Conservation (phyloP, 2,329 filamentous ascomycete species). For the Coleophoma eucalyptorum region DNA sequence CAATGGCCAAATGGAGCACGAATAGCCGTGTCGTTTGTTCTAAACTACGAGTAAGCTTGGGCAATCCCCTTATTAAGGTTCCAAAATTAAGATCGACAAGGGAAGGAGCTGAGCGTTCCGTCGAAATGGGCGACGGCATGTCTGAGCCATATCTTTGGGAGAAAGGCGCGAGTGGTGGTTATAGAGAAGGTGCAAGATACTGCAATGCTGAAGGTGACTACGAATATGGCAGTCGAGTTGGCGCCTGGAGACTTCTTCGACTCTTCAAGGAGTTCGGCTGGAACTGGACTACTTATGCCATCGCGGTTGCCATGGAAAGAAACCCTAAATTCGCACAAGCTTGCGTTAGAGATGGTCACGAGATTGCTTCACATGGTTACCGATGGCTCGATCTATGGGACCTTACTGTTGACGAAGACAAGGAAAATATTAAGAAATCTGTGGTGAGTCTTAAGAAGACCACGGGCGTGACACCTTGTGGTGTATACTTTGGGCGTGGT, state of each 20-base stretch:
- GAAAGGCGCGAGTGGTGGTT: conserved; percentile 20
- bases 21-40: conserved; percentile 22
- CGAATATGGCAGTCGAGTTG: conserved; percentile 30
- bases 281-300: conserved; percentile 35
- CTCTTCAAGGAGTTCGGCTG: conserved; percentile 35
- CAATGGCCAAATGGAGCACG: conserved; percentile 27
- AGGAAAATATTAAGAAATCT: conserved; percentile 30
- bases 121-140: conserved; percentile 15
- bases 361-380: conserved; percentile 36
- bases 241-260: conserved; percentile 33
- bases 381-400: conserved; percentile 37
- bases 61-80: not conserved
- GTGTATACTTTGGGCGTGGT: conserved; percentile 29
- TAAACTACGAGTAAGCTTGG: conserved; percentile 14
- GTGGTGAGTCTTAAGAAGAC: conserved; percentile 26
- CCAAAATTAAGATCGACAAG: not conserved
- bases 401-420: conserved; percentile 29
- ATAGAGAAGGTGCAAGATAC: conserved; percentile 13
- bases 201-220: conserved; percentile 24
- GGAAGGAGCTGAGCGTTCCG: conserved; percentile 17
- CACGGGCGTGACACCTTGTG: conserved; percentile 27
- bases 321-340: conserved; percentile 36
- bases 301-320: conserved; percentile 32
- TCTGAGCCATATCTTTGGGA: conserved; percentile 32
- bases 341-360: conserved; percentile 34